These are phyloP conservation scores for Termitomyces sp. DNA, from an alignment of 768 basidiomycete genomes.

Conservation along the genomic window DNA sequence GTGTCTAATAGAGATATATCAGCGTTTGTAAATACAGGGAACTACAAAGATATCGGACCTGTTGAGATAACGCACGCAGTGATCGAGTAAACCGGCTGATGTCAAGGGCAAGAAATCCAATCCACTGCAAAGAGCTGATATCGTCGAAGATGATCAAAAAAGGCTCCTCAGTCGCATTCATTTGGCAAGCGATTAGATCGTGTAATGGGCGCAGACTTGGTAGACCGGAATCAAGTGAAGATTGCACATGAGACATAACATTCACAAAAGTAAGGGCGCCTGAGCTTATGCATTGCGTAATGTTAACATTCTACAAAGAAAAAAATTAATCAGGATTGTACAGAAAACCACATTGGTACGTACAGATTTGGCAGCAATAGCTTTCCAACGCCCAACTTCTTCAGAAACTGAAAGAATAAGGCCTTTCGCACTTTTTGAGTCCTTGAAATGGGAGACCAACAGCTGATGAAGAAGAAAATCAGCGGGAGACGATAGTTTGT, in stretches of 20 bases:
- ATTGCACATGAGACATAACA: slow-evolving; percentile 32
- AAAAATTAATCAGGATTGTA: neutral
- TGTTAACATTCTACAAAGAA: slow-evolving; percentile 33
- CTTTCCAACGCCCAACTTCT: slow-evolving; percentile 56
- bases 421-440: slow-evolving; percentile 26
- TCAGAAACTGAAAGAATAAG: slow-evolving; percentile 60
- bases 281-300: slow-evolving; percentile 32
- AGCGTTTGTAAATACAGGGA: neutral
- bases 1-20: slow-evolving; percentile 36
- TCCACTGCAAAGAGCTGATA: slow-evolving; percentile 66
- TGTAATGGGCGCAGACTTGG: slow-evolving; percentile 31
- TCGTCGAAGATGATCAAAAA: slow-evolving; percentile 69
- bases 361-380: slow-evolving; percentile 62
- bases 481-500: slow-evolving; percentile 65
- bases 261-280: slow-evolving; percentile 55
- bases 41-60: slow-evolving; percentile 34
- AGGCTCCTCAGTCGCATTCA: slow-evolving; percentile 13
- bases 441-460: slow-evolving; percentile 51
- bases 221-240: slow-evolving; percentile 16
- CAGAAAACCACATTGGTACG: slow-evolving; percentile 18
- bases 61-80: slow-evolving; percentile 49
- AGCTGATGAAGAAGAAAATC: slow-evolving; percentile 67
- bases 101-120: slow-evolving; percentile 52
- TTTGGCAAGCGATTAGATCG: slow-evolving; percentile 28
- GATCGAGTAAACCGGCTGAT: slow-evolving; percentile 60